Percentiles rank a stretch among this genome's conserved stretches.
phyloP scores from a whole-genome alignment of 805 yeast species.

The Nakazawaea ernobii region DNA sequence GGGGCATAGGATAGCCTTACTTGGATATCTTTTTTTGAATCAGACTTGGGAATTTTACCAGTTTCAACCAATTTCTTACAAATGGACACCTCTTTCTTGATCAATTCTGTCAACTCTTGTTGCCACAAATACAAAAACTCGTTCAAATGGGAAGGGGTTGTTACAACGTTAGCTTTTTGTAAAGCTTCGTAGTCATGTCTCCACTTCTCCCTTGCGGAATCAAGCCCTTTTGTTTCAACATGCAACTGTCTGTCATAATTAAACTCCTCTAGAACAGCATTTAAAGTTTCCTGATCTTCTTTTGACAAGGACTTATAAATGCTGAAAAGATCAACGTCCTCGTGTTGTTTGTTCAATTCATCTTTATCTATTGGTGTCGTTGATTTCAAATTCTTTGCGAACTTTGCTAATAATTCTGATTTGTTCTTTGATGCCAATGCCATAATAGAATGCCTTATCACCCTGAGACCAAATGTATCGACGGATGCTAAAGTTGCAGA shows the following conservation, averaged over 20 bases:
- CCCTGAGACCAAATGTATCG: slow-evolving; percentile 70
- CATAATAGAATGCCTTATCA: slow-evolving; percentile 67
- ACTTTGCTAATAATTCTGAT: slow-evolving; percentile 4
- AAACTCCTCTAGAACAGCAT: slow-evolving; percentile 58
- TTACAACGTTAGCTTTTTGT: slow-evolving; percentile 46
- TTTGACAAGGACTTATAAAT: slow-evolving; percentile 51
- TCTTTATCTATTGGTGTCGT: slow-evolving; percentile 8
- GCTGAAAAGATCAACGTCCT: slow-evolving; percentile 55
- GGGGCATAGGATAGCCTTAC: slow-evolving; percentile 66
- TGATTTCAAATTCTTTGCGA: slow-evolving; percentile 3
- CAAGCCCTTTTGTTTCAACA: slow-evolving; percentile 73
- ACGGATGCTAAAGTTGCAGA: slow-evolving; percentile 56
- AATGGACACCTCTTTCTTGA: slow-evolving; percentile 57
- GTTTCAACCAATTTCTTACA: slow-evolving; percentile 40
- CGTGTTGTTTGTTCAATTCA: background rate
- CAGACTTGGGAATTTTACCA: too few species aligned
- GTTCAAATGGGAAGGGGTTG: slow-evolving; percentile 57
- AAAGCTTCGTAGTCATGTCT: slow-evolving; percentile 70
- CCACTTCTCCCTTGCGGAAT: slow-evolving; percentile 89
- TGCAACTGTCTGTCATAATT: slow-evolving; percentile 73
- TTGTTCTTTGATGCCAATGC: slow-evolving; percentile 33
- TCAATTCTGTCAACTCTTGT: slow-evolving; percentile 60
- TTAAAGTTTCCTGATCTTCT: slow-evolving; percentile 47
- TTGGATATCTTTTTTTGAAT: too few species aligned
- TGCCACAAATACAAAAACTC: slow-evolving; percentile 84